phyloP scores from a whole-genome alignment of 1,139 yeast species.

The Barnettozyma hawaiiensis region DNA sequence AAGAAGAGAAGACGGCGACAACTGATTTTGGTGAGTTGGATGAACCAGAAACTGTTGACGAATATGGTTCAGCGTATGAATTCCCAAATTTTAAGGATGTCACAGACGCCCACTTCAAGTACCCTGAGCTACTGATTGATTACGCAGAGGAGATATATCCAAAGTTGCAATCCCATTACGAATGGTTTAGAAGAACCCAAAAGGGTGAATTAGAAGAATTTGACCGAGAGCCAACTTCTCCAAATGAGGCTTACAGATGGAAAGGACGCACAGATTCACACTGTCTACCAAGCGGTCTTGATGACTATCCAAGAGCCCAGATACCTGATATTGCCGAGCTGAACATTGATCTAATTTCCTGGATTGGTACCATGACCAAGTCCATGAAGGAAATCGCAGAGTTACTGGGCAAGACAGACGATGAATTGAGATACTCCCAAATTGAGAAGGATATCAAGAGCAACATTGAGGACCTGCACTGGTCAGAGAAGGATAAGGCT shows the following conservation, averaged over 20 bases:
- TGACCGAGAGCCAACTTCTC: constrained; percentile 50
- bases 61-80: constrained; percentile 21
- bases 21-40: constrained; percentile 22
- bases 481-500: constrained; percentile 62
- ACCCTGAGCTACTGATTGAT: constrained; percentile 55
- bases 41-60: constrained; percentile 19
- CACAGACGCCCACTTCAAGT: constrained; percentile 49
- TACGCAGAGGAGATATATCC: constrained; percentile 73
- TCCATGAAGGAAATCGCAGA: constrained; percentile 73
- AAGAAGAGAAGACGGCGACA: too few relatives aligned
- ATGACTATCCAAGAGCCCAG: constrained; percentile 87
- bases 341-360: constrained; percentile 81
- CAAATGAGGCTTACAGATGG: constrained; percentile 81
- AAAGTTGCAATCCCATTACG: constrained; percentile 66
- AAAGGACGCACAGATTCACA: constrained; percentile 83
- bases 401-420: constrained; percentile 54
- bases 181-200: constrained; percentile 84
- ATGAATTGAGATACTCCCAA: constrained; percentile 43
- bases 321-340: constrained; percentile 85
- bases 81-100: constrained; percentile 24
- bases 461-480: constrained; percentile 70
- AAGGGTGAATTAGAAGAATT: constrained; percentile 69
- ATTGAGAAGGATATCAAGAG: constrained; percentile 52
- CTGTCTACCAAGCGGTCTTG: constrained; percentile 89
- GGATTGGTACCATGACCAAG: constrained; percentile 92